A percentile compares a stretch with the other conserved stretches of the same genome.
phyloP scores from a whole-genome alignment of 1,284 basidiomycete genomes.

The Heterobasidion irregulare region DNA sequence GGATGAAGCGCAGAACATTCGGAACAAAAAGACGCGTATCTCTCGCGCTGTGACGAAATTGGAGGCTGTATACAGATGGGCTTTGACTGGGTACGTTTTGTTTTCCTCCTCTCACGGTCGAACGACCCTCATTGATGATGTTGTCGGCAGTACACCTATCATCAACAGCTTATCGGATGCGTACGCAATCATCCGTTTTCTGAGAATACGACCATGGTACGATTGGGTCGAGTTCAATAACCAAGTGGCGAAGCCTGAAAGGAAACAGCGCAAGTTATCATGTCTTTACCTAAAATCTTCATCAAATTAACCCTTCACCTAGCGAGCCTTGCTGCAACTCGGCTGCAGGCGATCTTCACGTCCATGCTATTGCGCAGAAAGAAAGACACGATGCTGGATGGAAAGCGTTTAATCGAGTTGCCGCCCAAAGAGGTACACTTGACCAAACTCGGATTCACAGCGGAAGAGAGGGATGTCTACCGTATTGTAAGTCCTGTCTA shows the following conservation, averaged over 20 bases:
- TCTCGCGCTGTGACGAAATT: slow-evolving; percentile 42
- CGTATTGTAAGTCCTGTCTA: slow-evolving; percentile 27
- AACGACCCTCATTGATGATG: background rate
- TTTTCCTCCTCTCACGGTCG: slow-evolving; percentile 1
- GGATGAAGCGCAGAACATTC: slow-evolving; percentile 49
- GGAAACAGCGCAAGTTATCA: slow-evolving; percentile 23
- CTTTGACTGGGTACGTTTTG: slow-evolving; percentile 38
- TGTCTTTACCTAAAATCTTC: background rate
- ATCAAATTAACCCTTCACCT: background rate
- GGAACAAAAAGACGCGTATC: slow-evolving; percentile 25
- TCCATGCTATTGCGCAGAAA: slow-evolving; percentile 45
- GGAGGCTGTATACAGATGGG: slow-evolving; percentile 38
- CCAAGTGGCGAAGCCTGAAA: slow-evolving; percentile 34
- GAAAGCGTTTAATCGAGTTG: slow-evolving; percentile 50
- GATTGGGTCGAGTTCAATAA: slow-evolving; percentile 40
- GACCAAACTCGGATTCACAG: slow-evolving; percentile 36
- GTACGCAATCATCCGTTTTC: slow-evolving; percentile 44
- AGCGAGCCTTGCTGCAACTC: slow-evolving; percentile 38
- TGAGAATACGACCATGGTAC: slow-evolving; percentile 42
- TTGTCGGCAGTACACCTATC: slow-evolving; percentile 39
- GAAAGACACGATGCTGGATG: slow-evolving; percentile 47
- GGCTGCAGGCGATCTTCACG: slow-evolving; percentile 43
- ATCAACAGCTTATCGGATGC: slow-evolving; percentile 44
- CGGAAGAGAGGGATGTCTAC: slow-evolving; percentile 51
- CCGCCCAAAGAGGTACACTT: slow-evolving; percentile 45